These are phyloP conservation scores for Rugonectria rugulosa DNA, from an alignment of 2,329 filamentous ascomycete species.

Conservation along the genomic window DNA sequence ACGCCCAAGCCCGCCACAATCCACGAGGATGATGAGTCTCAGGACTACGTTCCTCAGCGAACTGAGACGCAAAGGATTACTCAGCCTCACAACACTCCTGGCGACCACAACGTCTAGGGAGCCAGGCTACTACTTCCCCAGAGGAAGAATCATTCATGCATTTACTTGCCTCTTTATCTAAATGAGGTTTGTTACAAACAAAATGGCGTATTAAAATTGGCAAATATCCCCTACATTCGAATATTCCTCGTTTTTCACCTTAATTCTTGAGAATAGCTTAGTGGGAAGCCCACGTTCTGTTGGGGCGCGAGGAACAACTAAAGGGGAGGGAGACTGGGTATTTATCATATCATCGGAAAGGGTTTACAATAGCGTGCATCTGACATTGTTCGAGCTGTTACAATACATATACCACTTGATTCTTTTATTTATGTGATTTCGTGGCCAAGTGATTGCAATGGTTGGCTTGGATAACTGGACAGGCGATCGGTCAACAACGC, in stretches of 20 bases:
- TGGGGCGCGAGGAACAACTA: slow-evolving; percentile 8
- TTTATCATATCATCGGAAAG: slow-evolving; percentile 26
- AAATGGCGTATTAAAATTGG: slow-evolving; percentile 37
- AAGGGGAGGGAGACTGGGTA: slow-evolving; percentile 19
- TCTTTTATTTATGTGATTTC: too few relatives aligned
- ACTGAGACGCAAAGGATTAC: slow-evolving; percentile 15
- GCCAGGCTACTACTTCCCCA: background rate
- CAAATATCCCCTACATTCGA: slow-evolving; percentile 22
- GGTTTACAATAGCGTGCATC: slow-evolving; percentile 25
- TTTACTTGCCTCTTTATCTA: slow-evolving; percentile 22
- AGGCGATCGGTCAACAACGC: background rate
- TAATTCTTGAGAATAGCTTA: slow-evolving; percentile 10
- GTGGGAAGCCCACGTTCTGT: slow-evolving; percentile 2
- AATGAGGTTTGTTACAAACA: slow-evolving; percentile 24
- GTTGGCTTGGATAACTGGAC: too few relatives aligned
- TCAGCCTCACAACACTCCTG: slow-evolving; percentile 20
- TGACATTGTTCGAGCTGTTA: background rate
- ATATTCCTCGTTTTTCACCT: slow-evolving; percentile 29
- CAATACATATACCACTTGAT: background rate
- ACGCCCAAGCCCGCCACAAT: background rate
- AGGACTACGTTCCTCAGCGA: slow-evolving; percentile 1
- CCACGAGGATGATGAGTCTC: slow-evolving; percentile 4
- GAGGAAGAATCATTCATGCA: slow-evolving; percentile 25
- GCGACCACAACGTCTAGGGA: slow-evolving; percentile 36
- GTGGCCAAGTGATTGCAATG: too few relatives aligned